Evolutionary conservation across 2,329 filamentous ascomycete genomes (phyloP).

Genomic region (Podosphaera aphanis): DNA sequence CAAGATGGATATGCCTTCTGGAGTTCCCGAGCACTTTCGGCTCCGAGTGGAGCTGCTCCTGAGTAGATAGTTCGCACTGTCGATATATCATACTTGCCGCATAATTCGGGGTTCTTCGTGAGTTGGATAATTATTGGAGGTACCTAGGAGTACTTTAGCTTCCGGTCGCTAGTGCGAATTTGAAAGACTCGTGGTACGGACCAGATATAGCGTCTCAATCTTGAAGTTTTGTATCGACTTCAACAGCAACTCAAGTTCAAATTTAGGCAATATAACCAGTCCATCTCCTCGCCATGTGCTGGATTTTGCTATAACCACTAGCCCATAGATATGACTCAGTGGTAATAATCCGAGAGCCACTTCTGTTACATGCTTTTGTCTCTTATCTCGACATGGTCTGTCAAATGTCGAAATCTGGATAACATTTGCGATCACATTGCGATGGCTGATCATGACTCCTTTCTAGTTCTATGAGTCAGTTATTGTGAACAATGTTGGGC

Average conservation of each 20-base stretch:
- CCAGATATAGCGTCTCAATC: constrained; percentile 43
- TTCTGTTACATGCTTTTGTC: constrained; percentile 16
- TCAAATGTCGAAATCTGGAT: constrained; percentile 22
- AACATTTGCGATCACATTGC: constrained; percentile 55
- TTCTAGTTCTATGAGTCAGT: constrained; percentile 23
- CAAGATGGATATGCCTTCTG: constrained; percentile 37
- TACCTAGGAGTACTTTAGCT: constrained; percentile 23
- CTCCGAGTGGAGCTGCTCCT: constrained; percentile 55
- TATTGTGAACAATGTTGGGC: background rate
- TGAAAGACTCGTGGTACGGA: constrained; percentile 17
- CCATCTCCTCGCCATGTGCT: constrained; percentile 49
- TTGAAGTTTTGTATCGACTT: constrained; percentile 42
- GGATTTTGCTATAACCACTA: constrained; percentile 46
- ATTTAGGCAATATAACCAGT: constrained; percentile 49
- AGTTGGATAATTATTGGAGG: constrained; percentile 65
- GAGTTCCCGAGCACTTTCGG: constrained; percentile 45
- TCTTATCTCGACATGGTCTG: constrained; percentile 27
- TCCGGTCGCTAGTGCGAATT: background rate
- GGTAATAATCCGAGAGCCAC: constrained; percentile 48
- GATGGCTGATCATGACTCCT: constrained; percentile 69
- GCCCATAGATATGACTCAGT: constrained; percentile 65
- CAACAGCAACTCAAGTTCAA: constrained; percentile 45
- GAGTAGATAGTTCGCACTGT: constrained; percentile 43
- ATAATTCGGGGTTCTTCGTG: constrained; percentile 36
- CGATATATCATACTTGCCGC: constrained; percentile 46